phyloP scores from a whole-genome alignment of 257 asterid genomes.

The Avicennia marina region DNA sequence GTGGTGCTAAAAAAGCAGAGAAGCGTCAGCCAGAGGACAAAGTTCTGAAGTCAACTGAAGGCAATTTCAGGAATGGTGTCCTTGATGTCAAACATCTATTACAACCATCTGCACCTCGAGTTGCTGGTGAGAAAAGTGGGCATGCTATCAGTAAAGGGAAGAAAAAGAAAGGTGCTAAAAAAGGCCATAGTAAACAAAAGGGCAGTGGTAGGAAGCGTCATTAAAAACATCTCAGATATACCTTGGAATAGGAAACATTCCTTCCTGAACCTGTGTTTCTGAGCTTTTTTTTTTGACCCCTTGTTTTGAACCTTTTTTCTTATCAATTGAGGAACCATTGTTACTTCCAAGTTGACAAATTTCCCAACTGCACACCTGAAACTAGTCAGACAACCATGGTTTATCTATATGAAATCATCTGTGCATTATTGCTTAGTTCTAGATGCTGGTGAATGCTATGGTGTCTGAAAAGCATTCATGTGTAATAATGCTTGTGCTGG shows the following conservation, averaged over 20 bases:
- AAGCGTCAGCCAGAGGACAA: slow-evolving; percentile 63
- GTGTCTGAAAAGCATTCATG: no score
- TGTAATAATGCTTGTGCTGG: no score
- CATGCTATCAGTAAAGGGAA: slow-evolving; percentile 34
- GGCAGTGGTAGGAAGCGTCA: slow-evolving; percentile 54
- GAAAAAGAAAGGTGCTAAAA: slow-evolving; percentile 55
- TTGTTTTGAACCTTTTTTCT: no score
- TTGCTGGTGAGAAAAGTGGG: slow-evolving; percentile 17
- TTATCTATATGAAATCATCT: no score
- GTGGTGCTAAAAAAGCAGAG: slow-evolving; percentile 34
- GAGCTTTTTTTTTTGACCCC: no score
- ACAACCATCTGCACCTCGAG: slow-evolving; percentile 44
- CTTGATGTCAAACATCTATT: slow-evolving; percentile 72
- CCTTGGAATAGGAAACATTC: background rate
- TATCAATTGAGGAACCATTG: no score
- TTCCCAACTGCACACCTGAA: no score
- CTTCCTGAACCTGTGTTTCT: background rate
- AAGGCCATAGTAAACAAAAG: slow-evolving; percentile 46
- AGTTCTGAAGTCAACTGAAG: slow-evolving; percentile 62
- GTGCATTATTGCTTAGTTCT: no score
- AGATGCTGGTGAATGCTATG: no score
- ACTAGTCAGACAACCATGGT: no score
- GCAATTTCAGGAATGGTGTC: slow-evolving; percentile 74
- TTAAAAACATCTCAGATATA: slow-evolving; percentile 13
- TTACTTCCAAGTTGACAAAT: no score